These are phyloP conservation scores for Mycosphaerella arachidis DNA, from an alignment of 2,329 filamentous ascomycete genomes.

Conservation along the genomic window DNA sequence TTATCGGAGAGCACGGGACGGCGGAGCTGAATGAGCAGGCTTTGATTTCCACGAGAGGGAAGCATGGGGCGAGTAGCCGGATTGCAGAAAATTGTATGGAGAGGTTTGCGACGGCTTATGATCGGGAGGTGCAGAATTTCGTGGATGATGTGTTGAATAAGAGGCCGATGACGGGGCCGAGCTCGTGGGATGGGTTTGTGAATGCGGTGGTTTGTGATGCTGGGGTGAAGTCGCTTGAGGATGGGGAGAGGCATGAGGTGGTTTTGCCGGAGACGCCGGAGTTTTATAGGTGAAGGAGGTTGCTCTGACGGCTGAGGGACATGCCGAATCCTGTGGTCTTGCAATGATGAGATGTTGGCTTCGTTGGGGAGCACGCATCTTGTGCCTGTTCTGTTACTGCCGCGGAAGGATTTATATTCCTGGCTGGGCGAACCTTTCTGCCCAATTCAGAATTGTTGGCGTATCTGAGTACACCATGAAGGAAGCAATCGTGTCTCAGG, in stretches of 20 bases:
- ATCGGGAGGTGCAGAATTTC: slow-evolving; percentile 1
- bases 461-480: too few species aligned
- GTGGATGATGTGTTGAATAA: background rate
- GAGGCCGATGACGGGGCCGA: background rate
- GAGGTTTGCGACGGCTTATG: background rate
- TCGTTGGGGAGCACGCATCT: too few species aligned
- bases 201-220: background rate
- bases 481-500: too few species aligned
- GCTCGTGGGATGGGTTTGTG: background rate
- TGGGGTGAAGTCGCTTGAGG: background rate
- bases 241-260: background rate
- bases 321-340: too few species aligned
- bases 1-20: background rate
- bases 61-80: background rate
- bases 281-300: background rate
- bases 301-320: too few species aligned
- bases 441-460: too few species aligned
- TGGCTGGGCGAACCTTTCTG: too few species aligned
- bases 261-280: background rate
- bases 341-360: too few species aligned
- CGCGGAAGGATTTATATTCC: too few species aligned
- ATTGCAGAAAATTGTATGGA: background rate
- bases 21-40: background rate
- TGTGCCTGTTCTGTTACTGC: too few species aligned
- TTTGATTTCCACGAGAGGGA: background rate